A percentile compares a stretch with the other conserved stretches of the same genome.
Conservation (phyloP, 805 yeast genomes). For the Starmerella floris region DNA sequence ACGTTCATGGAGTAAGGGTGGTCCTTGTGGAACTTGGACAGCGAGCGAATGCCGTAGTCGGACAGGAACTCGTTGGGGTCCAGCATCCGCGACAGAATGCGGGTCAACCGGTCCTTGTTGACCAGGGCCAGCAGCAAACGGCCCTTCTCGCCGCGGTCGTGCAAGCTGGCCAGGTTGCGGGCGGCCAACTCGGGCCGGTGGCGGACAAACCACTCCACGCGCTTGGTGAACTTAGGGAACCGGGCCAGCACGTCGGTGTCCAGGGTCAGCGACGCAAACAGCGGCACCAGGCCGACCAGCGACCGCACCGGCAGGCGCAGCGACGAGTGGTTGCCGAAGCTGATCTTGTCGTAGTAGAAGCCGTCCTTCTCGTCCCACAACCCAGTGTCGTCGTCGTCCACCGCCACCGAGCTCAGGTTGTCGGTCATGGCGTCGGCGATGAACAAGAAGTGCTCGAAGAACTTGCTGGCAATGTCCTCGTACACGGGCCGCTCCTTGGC, state of each 20-base stretch:
- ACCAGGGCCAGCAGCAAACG: conserved; percentile 69
- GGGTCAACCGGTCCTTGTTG: conserved; percentile 59
- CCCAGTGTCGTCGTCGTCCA: conserved; percentile 31
- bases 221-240: conserved; percentile 69
- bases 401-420: conserved; percentile 35
- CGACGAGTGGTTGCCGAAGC: conserved; percentile 55
- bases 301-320: conserved; percentile 75
- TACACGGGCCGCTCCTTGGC: conserved; percentile 76
- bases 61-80: conserved; percentile 80
- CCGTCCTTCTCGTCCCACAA: conserved; percentile 84
- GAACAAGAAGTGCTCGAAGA: conserved; percentile 80
- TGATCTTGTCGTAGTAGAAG: conserved; percentile 81
- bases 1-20: conserved; percentile 78
- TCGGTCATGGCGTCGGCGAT: conserved; percentile 91
- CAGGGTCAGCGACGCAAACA: conserved; percentile 75
- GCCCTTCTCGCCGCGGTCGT: conserved; percentile 63
- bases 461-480: conserved; percentile 87
- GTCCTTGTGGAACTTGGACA: conserved; percentile 73
- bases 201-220: conserved; percentile 72
- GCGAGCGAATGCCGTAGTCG: conserved; percentile 72
- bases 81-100: conserved; percentile 65
- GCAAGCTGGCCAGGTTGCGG: conserved; percentile 78
- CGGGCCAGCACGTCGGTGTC: conserved; percentile 69
- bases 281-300: conserved; percentile 79
- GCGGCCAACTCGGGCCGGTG: conserved; percentile 56